Evolutionary conservation across 495 filamentous ascomycete genomes (phyloP), one percentile per base, ranked within the genome.

Genomic region (Hypoxylon rickii): DNA sequence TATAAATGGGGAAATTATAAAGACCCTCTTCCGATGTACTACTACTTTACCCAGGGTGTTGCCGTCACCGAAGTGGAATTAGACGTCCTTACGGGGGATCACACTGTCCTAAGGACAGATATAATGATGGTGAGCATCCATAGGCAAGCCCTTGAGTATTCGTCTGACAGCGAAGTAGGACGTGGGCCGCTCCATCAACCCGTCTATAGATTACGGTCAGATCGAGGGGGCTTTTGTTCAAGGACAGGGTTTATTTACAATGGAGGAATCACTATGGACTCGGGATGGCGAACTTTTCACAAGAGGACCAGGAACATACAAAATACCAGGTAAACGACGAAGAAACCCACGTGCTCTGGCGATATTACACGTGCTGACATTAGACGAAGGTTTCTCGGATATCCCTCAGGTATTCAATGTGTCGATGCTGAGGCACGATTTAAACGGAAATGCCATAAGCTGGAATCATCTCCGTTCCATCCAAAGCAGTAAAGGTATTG

Each of bases 211-310:
- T 69, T 95, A 95, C 57, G 90, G 90, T 8, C 90, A 95, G 69
- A 92, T 95, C 51, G 89, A 93, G 65, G 90, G 90, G 38, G 90
- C 90, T 7, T 95, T 90, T 63, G 76, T 94, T 21, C 90, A 95
- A 70, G 90, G 90, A 13, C 83, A 90, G 70, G 90, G 90, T 3
- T 78, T 95, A 15, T 94, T 92, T 74, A 95, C 90, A 2, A 91
- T 84, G 1, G 90, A 95, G 71, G 90, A 95, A 69, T 85, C 79
- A 34, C 77, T 94, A 22, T 95, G 90, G 90, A 82, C 86, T 60
- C 78, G 86, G n/a, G 82, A 74, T 26, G 88, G 88, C 2, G 83
- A 89, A 51, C 80, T 94, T 21, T 84, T 86, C 70, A 95, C 90
- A 7, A 79, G 79, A 16, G 90, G 90, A 0, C 90, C 87, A 0